Base-by-base conservation (phyloP, 306 rosid genomes). In the Fragaria ananassa region DNA sequence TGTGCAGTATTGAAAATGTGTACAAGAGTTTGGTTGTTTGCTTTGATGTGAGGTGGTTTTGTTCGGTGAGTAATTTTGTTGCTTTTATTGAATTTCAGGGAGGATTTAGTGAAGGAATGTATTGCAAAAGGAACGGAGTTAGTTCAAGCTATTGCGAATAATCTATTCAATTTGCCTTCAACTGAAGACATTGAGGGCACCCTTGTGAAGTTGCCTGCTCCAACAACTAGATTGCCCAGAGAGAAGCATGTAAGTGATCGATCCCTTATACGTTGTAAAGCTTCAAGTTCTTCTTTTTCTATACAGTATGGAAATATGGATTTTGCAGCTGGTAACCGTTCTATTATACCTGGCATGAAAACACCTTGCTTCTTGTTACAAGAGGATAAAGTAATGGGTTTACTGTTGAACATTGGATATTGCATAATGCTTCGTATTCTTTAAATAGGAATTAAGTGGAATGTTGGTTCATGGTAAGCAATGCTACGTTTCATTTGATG, bases 121-220 rank as follows among this genome's bases (percentile, higher is more conserved):
- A 82, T 95, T 49, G 71, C 79, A 37, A 88, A 82, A 84, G 98
- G 92, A 58, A 88, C 97, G 6, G 90, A 89, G 79, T 71, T 92
- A 68, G 97, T 88, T 85, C 98, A 95, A 80, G 85, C 86, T 74
- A 88, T 95, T 9, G 97, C 91, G 1, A 84, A 90, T 81, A 54
- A 81, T 17, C 87, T 95, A 68, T 95, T 95, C 77, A 75, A 81
- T 68, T 74, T 89, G 47, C 97, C 96, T 58, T 84, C 98, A 1
- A 87, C 91, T 3, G 92, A 90, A 83, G 90, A 88, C 31, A 49
- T 88, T 19, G 97, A 90, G 47, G 98, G 98, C 5, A 96, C 97
- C 13, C 90, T 95, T 25, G 90, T 95, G 77, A 84, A 73, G 62
- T 83, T 95, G 83, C 98, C 97, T 39, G 74, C 83, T 0, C 96